Conservation (phyloP, 345 rosid genomes). For the Trapa bicornis region DNA sequence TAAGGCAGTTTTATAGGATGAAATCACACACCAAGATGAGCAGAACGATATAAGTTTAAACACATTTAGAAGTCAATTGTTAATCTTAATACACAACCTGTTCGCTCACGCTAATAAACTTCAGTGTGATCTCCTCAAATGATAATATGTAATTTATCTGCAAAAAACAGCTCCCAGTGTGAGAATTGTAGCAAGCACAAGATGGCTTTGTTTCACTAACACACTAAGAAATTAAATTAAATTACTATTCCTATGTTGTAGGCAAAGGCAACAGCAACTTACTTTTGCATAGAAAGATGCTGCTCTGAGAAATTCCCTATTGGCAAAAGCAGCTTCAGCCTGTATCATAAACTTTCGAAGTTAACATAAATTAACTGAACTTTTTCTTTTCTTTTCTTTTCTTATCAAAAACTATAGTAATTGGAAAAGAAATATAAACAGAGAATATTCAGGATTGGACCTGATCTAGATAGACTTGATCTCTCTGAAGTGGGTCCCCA, state of each 20-base stretch:
- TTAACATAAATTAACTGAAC: background rate
- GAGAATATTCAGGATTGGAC: slow-evolving; percentile 22
- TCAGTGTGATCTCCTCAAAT: slow-evolving; percentile 92
- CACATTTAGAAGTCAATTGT: background rate
- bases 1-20: background rate
- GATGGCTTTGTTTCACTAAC: background rate
- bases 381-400: background rate
- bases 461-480: slow-evolving; percentile 96
- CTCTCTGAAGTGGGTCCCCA: slow-evolving; percentile 85
- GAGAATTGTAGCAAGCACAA: background rate
- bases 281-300: slow-evolving; percentile 97
- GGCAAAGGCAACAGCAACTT: slow-evolving; percentile 14
- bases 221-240: background rate
- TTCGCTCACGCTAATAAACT: slow-evolving; percentile 73
- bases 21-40: background rate
- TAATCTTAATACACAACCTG: slow-evolving; percentile 30
- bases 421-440: background rate
- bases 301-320: slow-evolving; percentile 83
- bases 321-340: slow-evolving; percentile 86
- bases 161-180: slow-evolving; percentile 20
- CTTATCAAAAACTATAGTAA: too few relatives aligned
- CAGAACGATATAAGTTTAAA: background rate
- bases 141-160: slow-evolving; percentile 80
- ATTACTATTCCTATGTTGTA: background rate
- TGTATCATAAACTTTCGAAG: slow-evolving; percentile 29